Evolutionary conservation across 371 early-diverging fungal species (phyloP).

Genomic region (Mucor racemosus): DNA sequence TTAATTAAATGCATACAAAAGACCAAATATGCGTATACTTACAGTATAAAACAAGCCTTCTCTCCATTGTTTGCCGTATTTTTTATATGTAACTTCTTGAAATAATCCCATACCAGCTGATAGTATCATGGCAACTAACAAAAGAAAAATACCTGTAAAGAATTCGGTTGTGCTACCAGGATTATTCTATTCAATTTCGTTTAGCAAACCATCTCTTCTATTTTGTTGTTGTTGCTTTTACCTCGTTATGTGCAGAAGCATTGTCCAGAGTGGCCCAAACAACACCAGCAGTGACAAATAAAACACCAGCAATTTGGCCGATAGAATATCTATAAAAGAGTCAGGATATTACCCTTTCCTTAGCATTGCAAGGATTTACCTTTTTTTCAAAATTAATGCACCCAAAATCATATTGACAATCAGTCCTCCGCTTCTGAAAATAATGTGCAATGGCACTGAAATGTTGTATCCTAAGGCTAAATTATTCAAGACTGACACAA

Average conservation of each 20-base stretch:
- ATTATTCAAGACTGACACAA: slow-evolving; percentile 83
- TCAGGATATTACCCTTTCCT: background rate
- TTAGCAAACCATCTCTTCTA: background rate
- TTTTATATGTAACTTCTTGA: slow-evolving; percentile 82
- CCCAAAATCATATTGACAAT: slow-evolving; percentile 87
- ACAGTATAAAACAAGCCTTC: slow-evolving; percentile 91
- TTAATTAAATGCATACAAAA: background rate
- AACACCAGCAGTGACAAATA: slow-evolving; percentile 83
- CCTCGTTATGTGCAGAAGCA: slow-evolving; percentile 22
- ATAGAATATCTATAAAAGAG: slow-evolving; percentile 33
- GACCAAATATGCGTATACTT: slow-evolving; percentile 17
- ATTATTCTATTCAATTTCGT: slow-evolving; percentile 16
- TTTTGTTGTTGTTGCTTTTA: background rate
- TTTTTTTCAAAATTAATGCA: slow-evolving; percentile 68
- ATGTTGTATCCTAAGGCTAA: slow-evolving; percentile 80
- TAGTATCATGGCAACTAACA: slow-evolving; percentile 75
- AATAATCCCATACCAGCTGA: slow-evolving; percentile 83
- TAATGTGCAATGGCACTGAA: slow-evolving; percentile 88
- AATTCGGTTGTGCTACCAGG: slow-evolving; percentile 58
- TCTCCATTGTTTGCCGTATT: slow-evolving; percentile 86
- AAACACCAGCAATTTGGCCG: slow-evolving; percentile 61
- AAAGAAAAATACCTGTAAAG: slow-evolving; percentile 72
- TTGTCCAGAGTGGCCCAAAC: slow-evolving; percentile 66
- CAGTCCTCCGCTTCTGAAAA: slow-evolving; percentile 85
- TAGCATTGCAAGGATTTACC: slow-evolving; percentile 40